Percentiles rank a stretch among this genome's conserved stretches.
phyloP scores from a whole-genome alignment of 2,329 filamentous ascomycete species.

The Sporothrix pseudoabietina region DNA sequence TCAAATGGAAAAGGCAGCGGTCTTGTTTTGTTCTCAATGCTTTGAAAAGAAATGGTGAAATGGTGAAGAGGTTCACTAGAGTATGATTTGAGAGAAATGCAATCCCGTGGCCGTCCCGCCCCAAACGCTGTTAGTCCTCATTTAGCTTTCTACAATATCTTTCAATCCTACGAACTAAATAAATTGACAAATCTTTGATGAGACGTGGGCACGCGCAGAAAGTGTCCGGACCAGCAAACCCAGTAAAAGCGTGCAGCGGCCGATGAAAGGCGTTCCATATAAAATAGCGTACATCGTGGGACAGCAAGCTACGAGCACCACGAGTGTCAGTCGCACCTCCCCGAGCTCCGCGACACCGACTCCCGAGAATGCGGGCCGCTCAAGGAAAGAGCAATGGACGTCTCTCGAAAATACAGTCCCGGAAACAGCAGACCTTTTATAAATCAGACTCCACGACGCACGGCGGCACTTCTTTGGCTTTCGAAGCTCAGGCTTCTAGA shows the following conservation, averaged over 20 bases:
- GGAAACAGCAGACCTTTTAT: neutral
- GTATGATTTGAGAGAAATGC: neutral
- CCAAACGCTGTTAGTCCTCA: neutral
- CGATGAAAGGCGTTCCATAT: neutral
- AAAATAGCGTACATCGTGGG: neutral
- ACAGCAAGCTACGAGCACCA: neutral
- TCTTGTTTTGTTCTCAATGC: neutral
- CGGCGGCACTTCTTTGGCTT: neutral
- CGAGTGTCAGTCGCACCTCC: conserved; percentile 11
- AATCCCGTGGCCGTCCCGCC: neutral
- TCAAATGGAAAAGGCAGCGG: conserved; percentile 14
- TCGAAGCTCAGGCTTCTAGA: neutral
- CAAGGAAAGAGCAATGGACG: neutral
- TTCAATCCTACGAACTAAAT: neutral
- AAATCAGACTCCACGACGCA: neutral
- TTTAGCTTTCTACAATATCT: neutral
- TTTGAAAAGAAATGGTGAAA: neutral
- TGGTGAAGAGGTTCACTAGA: neutral
- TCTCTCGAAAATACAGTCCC: neutral
- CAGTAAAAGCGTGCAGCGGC: neutral
- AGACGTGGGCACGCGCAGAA: neutral
- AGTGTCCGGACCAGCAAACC: neutral
- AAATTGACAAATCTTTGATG: neutral
- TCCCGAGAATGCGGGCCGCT: neutral
- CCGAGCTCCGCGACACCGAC: conserved; percentile 24